phyloP scores from a whole-genome alignment of 208 protist genomes.

The Crithidia bombi region DNA sequence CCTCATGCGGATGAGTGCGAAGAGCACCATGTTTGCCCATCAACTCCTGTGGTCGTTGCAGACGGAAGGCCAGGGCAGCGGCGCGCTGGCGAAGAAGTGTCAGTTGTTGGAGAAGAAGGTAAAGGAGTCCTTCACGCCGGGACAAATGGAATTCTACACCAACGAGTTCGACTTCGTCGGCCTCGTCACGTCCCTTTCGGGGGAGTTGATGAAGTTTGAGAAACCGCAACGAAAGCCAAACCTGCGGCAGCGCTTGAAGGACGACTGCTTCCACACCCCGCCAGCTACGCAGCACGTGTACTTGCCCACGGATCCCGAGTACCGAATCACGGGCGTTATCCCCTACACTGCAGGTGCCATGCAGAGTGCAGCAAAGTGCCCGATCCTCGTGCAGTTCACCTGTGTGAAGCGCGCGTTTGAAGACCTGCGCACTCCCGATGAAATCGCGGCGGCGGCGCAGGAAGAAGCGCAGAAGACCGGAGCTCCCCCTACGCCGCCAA shows the following conservation, averaged over 20 bases:
- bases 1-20: conserved; percentile 55
- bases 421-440: conserved; percentile 42
- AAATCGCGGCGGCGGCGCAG: conserved; percentile 21
- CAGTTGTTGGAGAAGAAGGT: conserved; percentile 41
- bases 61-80: conserved; percentile 66
- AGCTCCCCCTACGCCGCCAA: not conserved
- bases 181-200: conserved; percentile 78
- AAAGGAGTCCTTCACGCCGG: conserved; percentile 45
- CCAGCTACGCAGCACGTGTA: conserved; percentile 69
- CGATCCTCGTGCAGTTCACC: conserved; percentile 90
- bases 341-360: conserved; percentile 79
- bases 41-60: conserved; percentile 88
- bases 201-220: conserved; percentile 78
- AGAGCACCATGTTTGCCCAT: conserved; percentile 82
- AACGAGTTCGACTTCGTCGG: conserved; percentile 83
- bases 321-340: conserved; percentile 77
- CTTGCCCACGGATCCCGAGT: conserved; percentile 81
- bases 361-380: conserved; percentile 92
- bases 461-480: conserved; percentile 23
- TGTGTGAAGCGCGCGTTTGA: conserved; percentile 54
- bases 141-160: conserved; percentile 59
- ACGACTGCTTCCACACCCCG: conserved; percentile 65
- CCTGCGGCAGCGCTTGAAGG: conserved; percentile 68
- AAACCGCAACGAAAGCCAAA: conserved; percentile 79
- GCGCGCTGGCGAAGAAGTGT: conserved; percentile 53